A percentile compares a stretch with the other conserved stretches of the same genome.
phyloP scores from a whole-genome alignment of 257 asterid genomes.

The Nicotiana benthamiana region DNA sequence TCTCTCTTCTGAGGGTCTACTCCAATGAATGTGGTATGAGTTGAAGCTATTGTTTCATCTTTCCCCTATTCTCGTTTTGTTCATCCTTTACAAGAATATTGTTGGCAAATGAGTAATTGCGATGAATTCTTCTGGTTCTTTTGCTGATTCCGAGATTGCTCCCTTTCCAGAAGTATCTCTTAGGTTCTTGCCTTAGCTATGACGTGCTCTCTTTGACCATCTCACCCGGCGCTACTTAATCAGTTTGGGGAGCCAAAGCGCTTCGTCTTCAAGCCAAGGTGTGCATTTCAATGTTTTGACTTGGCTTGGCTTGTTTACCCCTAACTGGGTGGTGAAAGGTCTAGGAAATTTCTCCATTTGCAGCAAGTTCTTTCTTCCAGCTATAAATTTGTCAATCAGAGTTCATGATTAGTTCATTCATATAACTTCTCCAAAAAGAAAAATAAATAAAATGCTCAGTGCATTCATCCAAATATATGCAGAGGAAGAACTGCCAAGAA shows the following conservation, averaged over 20 bases:
- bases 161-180: neutral
- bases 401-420: neutral
- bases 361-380: neutral
- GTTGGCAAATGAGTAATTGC: neutral
- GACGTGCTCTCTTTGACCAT: neutral
- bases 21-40: neutral
- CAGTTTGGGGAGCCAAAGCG: neutral
- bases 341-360: neutral
- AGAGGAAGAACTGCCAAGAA: conserved; percentile 44
- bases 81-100: neutral
- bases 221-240: neutral
- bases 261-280: neutral
- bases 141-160: neutral
- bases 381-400: neutral
- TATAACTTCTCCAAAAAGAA: neutral
- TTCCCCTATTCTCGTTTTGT: neutral
- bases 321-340: neutral
- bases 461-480: conserved; percentile 13
- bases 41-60: neutral
- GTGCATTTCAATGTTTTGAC: neutral
- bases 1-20: neutral
- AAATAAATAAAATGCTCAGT: neutral
- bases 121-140: neutral
- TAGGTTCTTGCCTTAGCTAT: neutral
- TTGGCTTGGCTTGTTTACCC: neutral